A percentile compares a stretch with the other conserved stretches of the same genome.
Evolutionary conservation across 2,329 filamentous ascomycete genomes (phyloP).

Genomic region (Leptographium flavum): DNA sequence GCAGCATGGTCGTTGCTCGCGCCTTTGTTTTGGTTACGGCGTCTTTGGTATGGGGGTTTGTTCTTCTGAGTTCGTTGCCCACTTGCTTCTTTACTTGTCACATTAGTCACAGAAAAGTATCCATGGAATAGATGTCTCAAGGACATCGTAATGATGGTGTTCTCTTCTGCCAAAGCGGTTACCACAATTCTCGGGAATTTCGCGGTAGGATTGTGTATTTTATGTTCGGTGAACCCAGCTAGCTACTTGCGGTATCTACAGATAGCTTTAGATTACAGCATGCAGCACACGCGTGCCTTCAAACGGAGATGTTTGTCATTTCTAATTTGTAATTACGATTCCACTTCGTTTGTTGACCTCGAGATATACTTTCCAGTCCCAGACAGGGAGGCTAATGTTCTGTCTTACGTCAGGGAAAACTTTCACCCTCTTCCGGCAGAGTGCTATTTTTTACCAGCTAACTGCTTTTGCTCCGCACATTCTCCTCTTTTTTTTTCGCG

Average conservation of each 20-base stretch:
- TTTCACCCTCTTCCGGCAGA: neutral
- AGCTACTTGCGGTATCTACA: no score
- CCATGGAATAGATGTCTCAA: neutral
- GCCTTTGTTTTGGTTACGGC: neutral
- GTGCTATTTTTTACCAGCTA: constrained; percentile 3
- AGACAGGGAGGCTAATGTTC: no score
- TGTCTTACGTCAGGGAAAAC: neutral
- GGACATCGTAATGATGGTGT: neutral
- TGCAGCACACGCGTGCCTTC: no score
- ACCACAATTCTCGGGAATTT: no score
- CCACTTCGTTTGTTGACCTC: no score
- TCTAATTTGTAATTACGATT: no score
- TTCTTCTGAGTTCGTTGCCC: neutral
- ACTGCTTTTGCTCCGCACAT: constrained; percentile 2
- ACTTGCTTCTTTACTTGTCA: neutral
- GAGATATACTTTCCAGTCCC: no score
- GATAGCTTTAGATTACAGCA: no score
- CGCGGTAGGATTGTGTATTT: neutral
- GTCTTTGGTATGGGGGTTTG: neutral
- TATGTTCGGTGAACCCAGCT: no score
- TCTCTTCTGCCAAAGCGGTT: no score
- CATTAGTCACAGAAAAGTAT: neutral
- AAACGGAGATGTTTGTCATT: no score
- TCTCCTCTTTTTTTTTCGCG: constrained; percentile 4
- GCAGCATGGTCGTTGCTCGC: no score